A percentile compares a stretch with the other conserved stretches of the same genome.
Conservation (phyloP, 331 rosid species). For the Acacia concinna region DNA sequence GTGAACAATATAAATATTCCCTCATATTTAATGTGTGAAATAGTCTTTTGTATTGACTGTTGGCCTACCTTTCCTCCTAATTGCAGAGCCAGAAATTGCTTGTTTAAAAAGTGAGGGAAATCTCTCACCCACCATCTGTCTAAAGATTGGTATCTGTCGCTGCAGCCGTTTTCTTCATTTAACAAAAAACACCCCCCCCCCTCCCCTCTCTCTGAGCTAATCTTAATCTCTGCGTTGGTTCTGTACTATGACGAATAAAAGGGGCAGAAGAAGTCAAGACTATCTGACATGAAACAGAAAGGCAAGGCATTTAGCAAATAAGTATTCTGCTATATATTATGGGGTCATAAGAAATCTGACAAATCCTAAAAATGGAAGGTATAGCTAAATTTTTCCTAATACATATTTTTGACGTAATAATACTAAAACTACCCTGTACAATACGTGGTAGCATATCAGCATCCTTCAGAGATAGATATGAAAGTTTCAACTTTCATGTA, state of each 20-base stretch:
- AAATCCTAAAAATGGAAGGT: background rate
- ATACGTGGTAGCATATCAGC: conserved; percentile 10
- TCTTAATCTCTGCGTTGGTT: background rate
- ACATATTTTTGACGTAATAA: background rate
- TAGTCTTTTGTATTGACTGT: conserved; percentile 48
- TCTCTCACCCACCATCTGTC: conserved; percentile 59
- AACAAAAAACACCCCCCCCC: conserved; percentile 32
- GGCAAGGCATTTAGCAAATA: conserved; percentile 3
- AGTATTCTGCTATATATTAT: conserved; percentile 9
- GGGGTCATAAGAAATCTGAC: background rate
- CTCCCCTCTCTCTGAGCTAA: background rate
- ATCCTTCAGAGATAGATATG: conserved; percentile 3
- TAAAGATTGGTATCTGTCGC: conserved; percentile 37
- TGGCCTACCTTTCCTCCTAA: conserved; percentile 56
- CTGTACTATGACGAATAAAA: background rate
- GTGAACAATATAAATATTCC: conserved; percentile 31
- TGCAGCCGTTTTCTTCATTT: conserved; percentile 54
- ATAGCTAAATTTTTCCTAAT: background rate
- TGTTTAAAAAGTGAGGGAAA: conserved; percentile 51
- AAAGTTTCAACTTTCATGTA: conserved; percentile 40
- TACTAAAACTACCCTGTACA: background rate
- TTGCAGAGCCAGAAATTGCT: conserved; percentile 50
- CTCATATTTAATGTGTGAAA: conserved; percentile 38
- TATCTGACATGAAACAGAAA: background rate
- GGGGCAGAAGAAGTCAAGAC: conserved; percentile 5